phyloP scores from a whole-genome alignment of 768 basidiomycete genomes.

The Pisolithus albus region DNA sequence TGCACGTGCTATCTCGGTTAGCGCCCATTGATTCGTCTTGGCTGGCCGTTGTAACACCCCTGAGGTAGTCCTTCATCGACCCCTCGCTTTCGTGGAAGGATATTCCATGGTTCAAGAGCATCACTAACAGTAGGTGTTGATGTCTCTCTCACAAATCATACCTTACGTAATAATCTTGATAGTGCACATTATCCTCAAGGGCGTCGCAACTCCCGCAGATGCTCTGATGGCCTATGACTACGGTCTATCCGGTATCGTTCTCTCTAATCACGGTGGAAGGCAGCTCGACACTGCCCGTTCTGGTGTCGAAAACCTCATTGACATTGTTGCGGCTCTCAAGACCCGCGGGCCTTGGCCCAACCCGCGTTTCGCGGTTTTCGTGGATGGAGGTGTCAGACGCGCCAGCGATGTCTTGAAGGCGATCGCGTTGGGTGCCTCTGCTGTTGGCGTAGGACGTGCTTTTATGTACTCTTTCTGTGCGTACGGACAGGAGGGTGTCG shows the following conservation, averaged over 20 bases:
- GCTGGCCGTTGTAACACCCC: background rate
- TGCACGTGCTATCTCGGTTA: conserved; percentile 78
- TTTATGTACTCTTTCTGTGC: conserved; percentile 80
- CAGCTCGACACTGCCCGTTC: conserved; percentile 43
- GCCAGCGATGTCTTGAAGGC: conserved; percentile 46
- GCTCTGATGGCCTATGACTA: conserved; percentile 31
- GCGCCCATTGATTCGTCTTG: conserved; percentile 11
- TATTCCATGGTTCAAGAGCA: conserved; percentile 55
- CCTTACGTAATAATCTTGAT: background rate
- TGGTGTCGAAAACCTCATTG: conserved; percentile 26
- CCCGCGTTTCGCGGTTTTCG: conserved; percentile 31
- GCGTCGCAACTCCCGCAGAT: conserved; percentile 42
- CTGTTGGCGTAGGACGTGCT: conserved; percentile 70
- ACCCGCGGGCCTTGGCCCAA: conserved; percentile 11
- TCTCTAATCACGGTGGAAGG: conserved; percentile 55
- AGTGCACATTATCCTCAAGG: conserved; percentile 62
- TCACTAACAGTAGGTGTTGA: conserved; percentile 42
- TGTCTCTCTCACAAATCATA: background rate
- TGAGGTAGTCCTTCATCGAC: conserved; percentile 77
- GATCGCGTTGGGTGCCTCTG: conserved; percentile 47
- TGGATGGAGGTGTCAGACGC: conserved; percentile 44
- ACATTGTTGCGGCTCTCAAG: conserved; percentile 12
- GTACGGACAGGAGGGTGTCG: conserved; percentile 79
- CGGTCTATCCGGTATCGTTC: conserved; percentile 42
- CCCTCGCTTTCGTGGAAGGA: conserved; percentile 81